These are phyloP conservation scores for Sorghum bicolor DNA, from an alignment of 176 grass and related monocot genomes.

Conservation along the genomic window Sorghum_bicolor_NCBIv3 NC_012874.2:61763001-61763500, in stretches of 20 bases:
- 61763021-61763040: not conserved
- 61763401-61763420: not conserved
- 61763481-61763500: not conserved
- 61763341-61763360: not conserved
- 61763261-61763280: not conserved
- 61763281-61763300: not conserved
- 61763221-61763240: not conserved
- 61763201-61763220: not conserved
- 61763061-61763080: not conserved
- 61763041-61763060: not conserved
- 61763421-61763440: constrained; percentile 4
- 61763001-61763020: constrained; percentile 4
- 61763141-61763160: not conserved
- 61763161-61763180: not conserved
- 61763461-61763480: not conserved
- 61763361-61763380: not conserved
- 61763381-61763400: not conserved
- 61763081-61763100: not conserved
- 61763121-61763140: not conserved
- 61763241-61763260: not conserved
- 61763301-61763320: constrained; percentile 6
- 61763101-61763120: not conserved
- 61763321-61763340: not conserved
- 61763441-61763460: not conserved
- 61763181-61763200: not conserved